Percentiles rank a stretch among this genome's conserved stretches.
phyloP scores from a whole-genome alignment of 495 filamentous ascomycete species.

The Trichoderma parareesei region DNA sequence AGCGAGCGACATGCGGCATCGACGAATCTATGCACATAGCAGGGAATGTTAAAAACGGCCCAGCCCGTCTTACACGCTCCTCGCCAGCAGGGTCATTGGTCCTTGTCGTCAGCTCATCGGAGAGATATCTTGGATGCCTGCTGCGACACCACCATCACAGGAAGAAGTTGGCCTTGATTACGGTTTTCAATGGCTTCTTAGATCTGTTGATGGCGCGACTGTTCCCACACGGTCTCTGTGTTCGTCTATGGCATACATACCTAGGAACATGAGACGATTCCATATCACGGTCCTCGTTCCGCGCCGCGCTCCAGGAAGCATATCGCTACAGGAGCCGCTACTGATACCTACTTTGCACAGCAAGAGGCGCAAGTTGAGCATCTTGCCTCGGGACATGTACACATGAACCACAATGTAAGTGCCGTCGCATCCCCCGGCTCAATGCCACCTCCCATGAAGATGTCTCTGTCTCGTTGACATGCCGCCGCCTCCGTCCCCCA shows the following conservation, averaged over 20 bases:
- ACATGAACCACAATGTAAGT: background rate
- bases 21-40: background rate
- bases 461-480: background rate
- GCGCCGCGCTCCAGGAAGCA: no score
- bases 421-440: background rate
- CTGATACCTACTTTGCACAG: no score
- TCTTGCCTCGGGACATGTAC: background rate
- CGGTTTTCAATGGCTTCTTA: background rate
- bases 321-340: no score
- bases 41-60: background rate
- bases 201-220: conserved; percentile 5
- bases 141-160: background rate
- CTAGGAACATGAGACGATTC: no score
- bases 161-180: background rate
- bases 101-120: background rate
- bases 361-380: no score
- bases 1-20: no score
- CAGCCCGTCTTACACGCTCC: background rate
- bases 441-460: background rate
- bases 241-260: no score
- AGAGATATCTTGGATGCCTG: background rate
- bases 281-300: no score
- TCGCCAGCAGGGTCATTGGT: background rate
- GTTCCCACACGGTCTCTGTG: background rate
- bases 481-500: no score